Evolutionary conservation across 371 early-diverging fungal genomes (phyloP), one percentile per base, ranked within the genome.

Genomic region (Apophysomyces elegans): DNA sequence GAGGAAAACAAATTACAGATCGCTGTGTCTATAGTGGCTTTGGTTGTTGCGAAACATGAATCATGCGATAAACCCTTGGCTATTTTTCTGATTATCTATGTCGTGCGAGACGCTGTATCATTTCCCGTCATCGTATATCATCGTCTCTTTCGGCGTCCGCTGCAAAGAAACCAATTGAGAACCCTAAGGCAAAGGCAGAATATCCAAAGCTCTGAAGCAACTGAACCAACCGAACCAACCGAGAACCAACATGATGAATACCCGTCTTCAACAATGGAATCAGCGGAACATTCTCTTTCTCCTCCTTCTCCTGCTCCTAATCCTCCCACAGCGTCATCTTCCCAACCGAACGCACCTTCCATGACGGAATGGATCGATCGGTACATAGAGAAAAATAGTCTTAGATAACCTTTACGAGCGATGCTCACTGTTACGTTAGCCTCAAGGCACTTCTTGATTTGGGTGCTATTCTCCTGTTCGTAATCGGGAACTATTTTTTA

Each of bases 401-500:
- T 38, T n/a, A 12, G 7, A 26, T 44, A 16, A 13, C 26, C 41
- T 16, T 26, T 35, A 37, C 13, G 11, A 9, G 21, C 56, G n/a
- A 46, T 50, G 8, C 21, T 32, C 21, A 43, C 26, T 9, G 7
- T 21, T 21, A 8, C 16, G 8, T 16, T 56, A 74, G 81, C 8
- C 18, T 71, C 0, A 80, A 84, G 63, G 85, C 87, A 5, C 58
- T 89, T 21, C 67, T 91, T 56, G 86, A 88, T 67, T 63, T 90
- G 16, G 73, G 84, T 72, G 86, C 87, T 12, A 82, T 89, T 11
- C 75, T 88, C 37, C 78, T 89, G 73, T 92, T 91, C 71, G 79
- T 93, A 45, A 66, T 89, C 47, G 90, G 91, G 64, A 92, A 91
- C 68, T 87, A 88, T 66, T 81, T 89, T 39, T 62, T 89, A 21